phyloP scores from a whole-genome alignment of 2,329 filamentous ascomycete genomes.

The Scedosporium dehoogii region DNA sequence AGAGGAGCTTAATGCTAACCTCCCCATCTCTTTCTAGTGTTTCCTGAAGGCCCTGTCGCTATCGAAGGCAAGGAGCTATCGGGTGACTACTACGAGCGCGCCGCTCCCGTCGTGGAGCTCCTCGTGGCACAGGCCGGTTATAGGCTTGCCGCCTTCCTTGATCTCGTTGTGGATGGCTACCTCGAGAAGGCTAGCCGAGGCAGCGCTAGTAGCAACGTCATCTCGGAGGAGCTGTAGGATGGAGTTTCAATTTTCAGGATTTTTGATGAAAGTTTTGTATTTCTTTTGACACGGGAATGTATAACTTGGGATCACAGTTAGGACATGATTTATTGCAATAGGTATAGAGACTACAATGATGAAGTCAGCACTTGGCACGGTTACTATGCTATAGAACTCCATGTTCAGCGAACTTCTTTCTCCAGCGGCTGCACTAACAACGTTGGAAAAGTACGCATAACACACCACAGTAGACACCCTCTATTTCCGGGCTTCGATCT shows the following conservation, averaged over 20 bases:
- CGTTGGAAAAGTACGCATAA: no score
- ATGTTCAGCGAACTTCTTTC: no score
- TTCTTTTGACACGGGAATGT: background rate
- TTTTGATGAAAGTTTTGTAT: background rate
- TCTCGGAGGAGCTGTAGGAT: conserved; percentile 2
- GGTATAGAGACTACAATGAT: no score
- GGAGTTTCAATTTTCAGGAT: background rate
- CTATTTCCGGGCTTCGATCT: background rate
- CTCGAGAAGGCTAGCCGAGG: background rate
- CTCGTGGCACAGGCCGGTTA: conserved; percentile 61
- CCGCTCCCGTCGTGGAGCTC: conserved; percentile 53
- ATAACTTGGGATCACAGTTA: background rate
- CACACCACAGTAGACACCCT: background rate
- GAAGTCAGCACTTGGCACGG: no score
- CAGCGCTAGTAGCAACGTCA: background rate
- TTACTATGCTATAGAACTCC: no score
- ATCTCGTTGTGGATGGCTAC: conserved; percentile 41
- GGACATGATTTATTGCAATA: no score
- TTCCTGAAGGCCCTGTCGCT: conserved; percentile 49
- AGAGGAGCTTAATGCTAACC: conserved; percentile 12
- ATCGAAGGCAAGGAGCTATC: conserved; percentile 51
- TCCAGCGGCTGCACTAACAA: no score
- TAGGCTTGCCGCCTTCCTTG: conserved; percentile 57
- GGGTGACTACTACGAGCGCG: conserved; percentile 52
- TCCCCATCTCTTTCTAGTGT: conserved; percentile 26